These are phyloP conservation scores for Biscogniauxia marginata DNA, from an alignment of 2,329 filamentous ascomycete species.

Conservation along the genomic window DNA sequence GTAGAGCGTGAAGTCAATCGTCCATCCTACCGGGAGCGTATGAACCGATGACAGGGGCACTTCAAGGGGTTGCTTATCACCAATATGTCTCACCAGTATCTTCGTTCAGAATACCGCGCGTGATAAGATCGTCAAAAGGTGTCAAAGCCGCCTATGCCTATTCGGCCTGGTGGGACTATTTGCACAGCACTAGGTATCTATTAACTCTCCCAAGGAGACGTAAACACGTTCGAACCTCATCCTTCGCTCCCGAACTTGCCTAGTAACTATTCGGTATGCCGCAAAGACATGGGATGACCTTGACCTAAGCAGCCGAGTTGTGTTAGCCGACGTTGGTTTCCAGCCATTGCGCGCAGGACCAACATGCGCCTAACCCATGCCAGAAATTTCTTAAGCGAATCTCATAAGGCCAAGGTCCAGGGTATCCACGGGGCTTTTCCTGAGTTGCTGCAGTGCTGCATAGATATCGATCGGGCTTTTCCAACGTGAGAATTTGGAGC, in stretches of 20 bases:
- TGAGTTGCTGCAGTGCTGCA: constrained; percentile 2
- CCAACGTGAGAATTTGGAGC: constrained; percentile 3
- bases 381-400: neutral
- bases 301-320: neutral
- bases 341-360: neutral
- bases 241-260: too few relatives aligned
- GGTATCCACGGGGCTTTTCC: too few relatives aligned
- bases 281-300: neutral
- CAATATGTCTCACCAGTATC: too few relatives aligned
- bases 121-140: too few relatives aligned
- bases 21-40: neutral
- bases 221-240: too few relatives aligned
- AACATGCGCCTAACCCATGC: neutral
- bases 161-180: too few relatives aligned
- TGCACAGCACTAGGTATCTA: too few relatives aligned
- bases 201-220: too few relatives aligned
- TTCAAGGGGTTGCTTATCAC: too few relatives aligned
- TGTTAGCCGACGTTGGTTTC: neutral
- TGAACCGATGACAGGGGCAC: neutral
- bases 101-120: too few relatives aligned
- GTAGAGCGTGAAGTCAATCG: neutral
- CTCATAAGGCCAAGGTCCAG: neutral
- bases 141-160: too few relatives aligned
- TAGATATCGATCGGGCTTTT: constrained; percentile 4
- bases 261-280: neutral